Evolutionary conservation across 148 eudicot species (phyloP).

Genomic region (Chenopodium formosanum): DNA sequence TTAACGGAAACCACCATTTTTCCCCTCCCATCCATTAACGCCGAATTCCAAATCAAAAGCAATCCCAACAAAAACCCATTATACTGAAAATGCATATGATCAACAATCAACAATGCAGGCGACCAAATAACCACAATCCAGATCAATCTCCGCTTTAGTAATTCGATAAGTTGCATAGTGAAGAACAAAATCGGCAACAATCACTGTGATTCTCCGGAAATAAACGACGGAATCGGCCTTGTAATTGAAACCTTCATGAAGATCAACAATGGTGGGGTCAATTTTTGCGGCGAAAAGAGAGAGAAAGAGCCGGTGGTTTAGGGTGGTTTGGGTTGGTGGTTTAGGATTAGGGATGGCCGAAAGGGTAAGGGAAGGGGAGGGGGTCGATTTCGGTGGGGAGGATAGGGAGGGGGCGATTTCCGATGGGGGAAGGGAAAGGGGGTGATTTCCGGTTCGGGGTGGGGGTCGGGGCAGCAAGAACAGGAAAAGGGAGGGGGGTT

Average conservation of each 20-base stretch:
- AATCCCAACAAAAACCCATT: constrained; percentile 85
- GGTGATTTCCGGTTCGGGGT: no score
- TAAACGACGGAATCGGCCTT: constrained; percentile 32
- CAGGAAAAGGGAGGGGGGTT: no score
- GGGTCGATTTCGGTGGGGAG: no score
- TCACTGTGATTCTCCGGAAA: constrained; percentile 67
- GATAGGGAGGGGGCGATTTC: no score
- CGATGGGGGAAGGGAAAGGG: no score
- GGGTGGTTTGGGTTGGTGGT: no score
- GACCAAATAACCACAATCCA: constrained; percentile 79
- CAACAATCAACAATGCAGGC: constrained; percentile 80
- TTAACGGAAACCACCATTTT: no score
- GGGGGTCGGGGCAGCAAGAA: no score
- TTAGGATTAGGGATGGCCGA: no score
- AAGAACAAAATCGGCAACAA: constrained; percentile 46
- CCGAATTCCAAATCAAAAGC: constrained; percentile 59
- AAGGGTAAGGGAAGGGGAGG: no score
- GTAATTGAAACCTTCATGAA: constrained; percentile 55
- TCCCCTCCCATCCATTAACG: constrained; percentile 54
- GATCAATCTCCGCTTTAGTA: constrained; percentile 44
- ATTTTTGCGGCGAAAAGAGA: constrained; percentile 50
- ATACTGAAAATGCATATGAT: constrained; percentile 94
- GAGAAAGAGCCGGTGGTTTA: constrained; percentile 32
- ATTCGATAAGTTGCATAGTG: constrained; percentile 45
- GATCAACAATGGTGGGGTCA: constrained; percentile 63